A percentile compares a stretch with the other conserved stretches of the same genome.
Conservation (phyloP, 2,329 filamentous ascomycete genomes). For the Rugonectria rugulosa region DNA sequence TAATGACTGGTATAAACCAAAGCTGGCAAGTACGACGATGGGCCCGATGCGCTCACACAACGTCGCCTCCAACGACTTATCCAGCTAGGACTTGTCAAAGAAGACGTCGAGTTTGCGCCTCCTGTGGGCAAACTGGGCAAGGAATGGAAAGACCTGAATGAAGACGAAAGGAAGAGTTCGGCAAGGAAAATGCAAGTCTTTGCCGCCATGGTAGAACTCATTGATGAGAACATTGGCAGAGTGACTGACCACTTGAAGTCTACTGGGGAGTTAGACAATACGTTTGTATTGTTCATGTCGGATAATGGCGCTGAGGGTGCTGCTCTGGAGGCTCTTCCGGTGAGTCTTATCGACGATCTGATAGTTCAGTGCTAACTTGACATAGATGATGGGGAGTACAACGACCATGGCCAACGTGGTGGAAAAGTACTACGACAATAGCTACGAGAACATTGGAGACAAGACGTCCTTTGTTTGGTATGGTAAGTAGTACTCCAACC, state of each 20-base stretch:
- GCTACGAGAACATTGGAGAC: conserved; percentile 63
- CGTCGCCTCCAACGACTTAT: conserved; percentile 53
- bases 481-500: no score
- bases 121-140: conserved; percentile 6
- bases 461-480: conserved; percentile 68
- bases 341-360: no score
- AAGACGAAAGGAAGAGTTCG: background rate
- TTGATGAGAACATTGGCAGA: conserved; percentile 59
- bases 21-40: conserved; percentile 59
- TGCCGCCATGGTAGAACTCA: conserved; percentile 62
- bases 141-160: conserved; percentile 22
- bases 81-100: conserved; percentile 48
- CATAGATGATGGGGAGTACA: no score
- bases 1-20: background rate
- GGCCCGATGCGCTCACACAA: conserved; percentile 54
- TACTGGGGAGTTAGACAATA: conserved; percentile 59
- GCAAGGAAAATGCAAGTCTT: conserved; percentile 47
- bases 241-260: conserved; percentile 56
- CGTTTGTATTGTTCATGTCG: conserved; percentile 61
- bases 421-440: conserved; percentile 58
- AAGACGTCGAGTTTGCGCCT: conserved; percentile 24
- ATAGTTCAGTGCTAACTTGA: no score
- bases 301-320: conserved; percentile 63
- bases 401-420: no score
- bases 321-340: no score